A percentile compares a stretch with the other conserved stretches of the same genome.
Conservation (phyloP, 2,329 filamentous ascomycete species). For the Talaromyces sp. region DNA sequence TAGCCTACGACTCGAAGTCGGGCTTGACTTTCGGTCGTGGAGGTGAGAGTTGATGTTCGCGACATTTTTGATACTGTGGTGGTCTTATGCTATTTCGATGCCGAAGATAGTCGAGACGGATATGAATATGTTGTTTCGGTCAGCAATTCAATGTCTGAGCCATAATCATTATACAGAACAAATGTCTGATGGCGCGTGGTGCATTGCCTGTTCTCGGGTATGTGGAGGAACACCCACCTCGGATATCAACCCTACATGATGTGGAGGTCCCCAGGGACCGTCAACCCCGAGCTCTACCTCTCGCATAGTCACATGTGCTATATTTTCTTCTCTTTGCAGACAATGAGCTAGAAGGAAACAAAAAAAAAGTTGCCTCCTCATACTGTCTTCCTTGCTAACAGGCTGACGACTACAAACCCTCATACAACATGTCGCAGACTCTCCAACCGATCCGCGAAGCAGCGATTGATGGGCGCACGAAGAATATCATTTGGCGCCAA, state of each 20-base stretch:
- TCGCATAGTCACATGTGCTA: not conserved
- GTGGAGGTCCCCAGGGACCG: not conserved
- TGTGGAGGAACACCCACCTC: slow-evolving; percentile 5
- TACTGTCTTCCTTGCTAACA: not conserved
- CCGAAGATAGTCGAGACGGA: too few relatives aligned
- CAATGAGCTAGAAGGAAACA: not conserved
- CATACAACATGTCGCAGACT: slow-evolving; percentile 6
- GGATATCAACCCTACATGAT: not conserved
- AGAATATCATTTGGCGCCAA: slow-evolving; percentile 15
- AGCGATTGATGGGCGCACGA: slow-evolving; percentile 14
- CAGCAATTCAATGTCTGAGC: not conserved
- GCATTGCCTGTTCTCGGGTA: not conserved
- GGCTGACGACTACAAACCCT: not conserved
- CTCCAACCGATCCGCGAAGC: slow-evolving; percentile 15
- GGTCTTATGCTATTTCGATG: not conserved
- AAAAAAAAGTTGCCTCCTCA: not conserved
- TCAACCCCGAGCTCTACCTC: not conserved
- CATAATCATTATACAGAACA: not conserved
- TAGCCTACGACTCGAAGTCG: slow-evolving; percentile 5
- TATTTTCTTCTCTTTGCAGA: not conserved
- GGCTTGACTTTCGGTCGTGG: not conserved
- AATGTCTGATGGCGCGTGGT: not conserved
- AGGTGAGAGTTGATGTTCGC: not conserved
- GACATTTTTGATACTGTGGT: slow-evolving; percentile 5
- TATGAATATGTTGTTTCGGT: not conserved